Evolutionary conservation across 768 basidiomycete genomes (phyloP).

Genomic region (Amanita jacksonii): DNA sequence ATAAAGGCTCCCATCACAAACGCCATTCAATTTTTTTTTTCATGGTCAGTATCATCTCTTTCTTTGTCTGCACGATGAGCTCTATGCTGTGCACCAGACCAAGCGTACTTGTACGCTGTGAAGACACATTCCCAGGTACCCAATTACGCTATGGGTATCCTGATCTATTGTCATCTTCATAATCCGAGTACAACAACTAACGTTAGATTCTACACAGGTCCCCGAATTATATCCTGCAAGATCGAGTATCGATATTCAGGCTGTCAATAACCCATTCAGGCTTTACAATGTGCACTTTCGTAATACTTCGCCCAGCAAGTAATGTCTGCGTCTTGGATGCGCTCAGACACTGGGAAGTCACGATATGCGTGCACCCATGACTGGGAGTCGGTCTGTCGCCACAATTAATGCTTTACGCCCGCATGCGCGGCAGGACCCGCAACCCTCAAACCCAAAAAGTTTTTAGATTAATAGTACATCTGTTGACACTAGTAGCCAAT

Average conservation of each 20-base stretch:
- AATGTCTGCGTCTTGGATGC: conserved; percentile 63
- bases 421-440: too few relatives aligned
- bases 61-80: conserved; percentile 28
- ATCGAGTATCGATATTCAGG: conserved; percentile 53
- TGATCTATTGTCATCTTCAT: conserved; percentile 20
- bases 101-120: conserved; percentile 32
- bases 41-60: conserved; percentile 15
- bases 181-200: background rate
- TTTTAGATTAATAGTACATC: too few relatives aligned
- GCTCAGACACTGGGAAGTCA: conserved; percentile 64
- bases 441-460: too few relatives aligned
- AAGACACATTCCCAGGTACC: conserved; percentile 38
- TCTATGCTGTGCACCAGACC: conserved; percentile 52
- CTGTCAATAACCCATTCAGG: conserved; percentile 69
- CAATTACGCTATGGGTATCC: conserved; percentile 43
- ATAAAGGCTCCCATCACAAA: too few relatives aligned
- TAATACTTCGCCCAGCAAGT: conserved; percentile 40
- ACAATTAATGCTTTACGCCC: too few relatives aligned
- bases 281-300: conserved; percentile 51
- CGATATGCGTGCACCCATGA: conserved; percentile 68
- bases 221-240: background rate
- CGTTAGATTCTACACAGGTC: background rate
- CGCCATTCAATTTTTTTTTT: conserved; percentile 3
- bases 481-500: too few relatives aligned
- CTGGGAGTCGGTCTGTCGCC: conserved; percentile 45